Evolutionary conservation across 768 basidiomycete genomes (phyloP).

Genomic region (Termitomyces sp.): DNA sequence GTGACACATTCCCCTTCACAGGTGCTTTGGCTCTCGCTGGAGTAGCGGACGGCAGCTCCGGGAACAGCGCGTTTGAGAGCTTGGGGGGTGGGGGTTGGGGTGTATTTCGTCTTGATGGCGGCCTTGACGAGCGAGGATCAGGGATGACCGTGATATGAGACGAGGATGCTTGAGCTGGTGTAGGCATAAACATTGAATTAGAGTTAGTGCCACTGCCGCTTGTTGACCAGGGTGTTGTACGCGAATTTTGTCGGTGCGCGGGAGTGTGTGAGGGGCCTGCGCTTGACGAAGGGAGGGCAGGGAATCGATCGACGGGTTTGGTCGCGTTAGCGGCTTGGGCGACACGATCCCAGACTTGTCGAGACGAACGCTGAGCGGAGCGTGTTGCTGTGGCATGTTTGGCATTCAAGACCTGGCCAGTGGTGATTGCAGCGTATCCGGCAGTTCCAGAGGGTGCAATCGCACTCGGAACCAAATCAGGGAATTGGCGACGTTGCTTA

Average conservation of each 20-base stretch:
- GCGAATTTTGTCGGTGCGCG: constrained; percentile 40
- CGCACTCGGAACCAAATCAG: constrained; percentile 61
- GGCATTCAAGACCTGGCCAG: constrained; percentile 80
- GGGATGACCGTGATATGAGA: constrained; percentile 18
- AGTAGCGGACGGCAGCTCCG: constrained; percentile 55
- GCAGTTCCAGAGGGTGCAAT: constrained; percentile 39
- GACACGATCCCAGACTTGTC: constrained; percentile 83
- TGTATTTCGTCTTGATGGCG: constrained; percentile 12
- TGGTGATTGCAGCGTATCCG: constrained; percentile 73
- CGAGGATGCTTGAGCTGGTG: constrained; percentile 22
- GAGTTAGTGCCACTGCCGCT: constrained; percentile 22
- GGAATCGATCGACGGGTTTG: constrained; percentile 31
- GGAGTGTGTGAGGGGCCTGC: constrained; percentile 19
- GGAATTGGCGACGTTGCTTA: constrained; percentile 84
- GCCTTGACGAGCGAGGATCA: constrained; percentile 12
- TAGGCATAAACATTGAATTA: constrained; percentile 17
- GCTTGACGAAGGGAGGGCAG: constrained; percentile 22
- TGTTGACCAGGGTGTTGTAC: constrained; percentile 63
- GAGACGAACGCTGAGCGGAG: constrained; percentile 52
- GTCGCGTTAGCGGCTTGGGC: constrained; percentile 65
- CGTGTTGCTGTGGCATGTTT: constrained; percentile 69
- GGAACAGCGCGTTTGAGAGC: constrained; percentile 60
- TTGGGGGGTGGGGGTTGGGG: constrained; percentile 33
- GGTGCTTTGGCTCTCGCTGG: constrained; percentile 37
- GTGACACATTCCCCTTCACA: constrained; percentile 61